phyloP scores from a whole-genome alignment of 805 yeast genomes.

The Maudiozyma serrabonitensis region DNA sequence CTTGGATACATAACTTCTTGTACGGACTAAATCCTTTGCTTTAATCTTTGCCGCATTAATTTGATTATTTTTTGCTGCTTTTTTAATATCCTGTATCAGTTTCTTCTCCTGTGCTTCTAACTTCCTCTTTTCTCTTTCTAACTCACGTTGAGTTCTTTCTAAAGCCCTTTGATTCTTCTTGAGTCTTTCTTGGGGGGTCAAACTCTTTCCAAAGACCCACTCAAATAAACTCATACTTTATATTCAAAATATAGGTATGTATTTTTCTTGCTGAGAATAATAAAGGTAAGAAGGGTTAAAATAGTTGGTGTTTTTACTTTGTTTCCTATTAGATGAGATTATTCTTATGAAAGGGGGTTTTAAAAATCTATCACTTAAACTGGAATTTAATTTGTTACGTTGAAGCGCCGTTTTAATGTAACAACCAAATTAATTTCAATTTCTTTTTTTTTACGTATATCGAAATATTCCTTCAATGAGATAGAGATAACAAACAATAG shows the following conservation, averaged over 20 bases:
- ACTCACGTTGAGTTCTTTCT: constrained; percentile 88
- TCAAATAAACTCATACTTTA: constrained; percentile 55
- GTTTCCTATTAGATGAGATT: no score
- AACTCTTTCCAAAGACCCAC: constrained; percentile 91
- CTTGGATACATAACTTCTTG: constrained; percentile 70
- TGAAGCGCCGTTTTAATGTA: neutral
- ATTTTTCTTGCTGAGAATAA: neutral
- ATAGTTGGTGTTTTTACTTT: no score
- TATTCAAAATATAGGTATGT: neutral
- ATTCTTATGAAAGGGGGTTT: no score
- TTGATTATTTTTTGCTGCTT: constrained; percentile 85
- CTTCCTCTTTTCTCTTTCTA: constrained; percentile 78
- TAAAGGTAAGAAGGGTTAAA: neutral
- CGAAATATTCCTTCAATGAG: no score
- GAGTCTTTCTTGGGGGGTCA: constrained; percentile 90
- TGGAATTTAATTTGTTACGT: no score
- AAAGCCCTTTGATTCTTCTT: constrained; percentile 92
- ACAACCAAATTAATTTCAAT: neutral
- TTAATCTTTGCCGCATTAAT: constrained; percentile 84
- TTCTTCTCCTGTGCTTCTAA: constrained; percentile 89
- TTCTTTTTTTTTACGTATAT: no score
- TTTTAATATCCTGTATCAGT: constrained; percentile 74
- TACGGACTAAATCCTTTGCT: constrained; percentile 89
- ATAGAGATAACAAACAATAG: no score
- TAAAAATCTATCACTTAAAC: no score